Evolutionary conservation across 139 green algal genomes (phyloP), one percentile per base, ranked within the genome.

Genomic region (Astrephomene gubernaculifera): DNA sequence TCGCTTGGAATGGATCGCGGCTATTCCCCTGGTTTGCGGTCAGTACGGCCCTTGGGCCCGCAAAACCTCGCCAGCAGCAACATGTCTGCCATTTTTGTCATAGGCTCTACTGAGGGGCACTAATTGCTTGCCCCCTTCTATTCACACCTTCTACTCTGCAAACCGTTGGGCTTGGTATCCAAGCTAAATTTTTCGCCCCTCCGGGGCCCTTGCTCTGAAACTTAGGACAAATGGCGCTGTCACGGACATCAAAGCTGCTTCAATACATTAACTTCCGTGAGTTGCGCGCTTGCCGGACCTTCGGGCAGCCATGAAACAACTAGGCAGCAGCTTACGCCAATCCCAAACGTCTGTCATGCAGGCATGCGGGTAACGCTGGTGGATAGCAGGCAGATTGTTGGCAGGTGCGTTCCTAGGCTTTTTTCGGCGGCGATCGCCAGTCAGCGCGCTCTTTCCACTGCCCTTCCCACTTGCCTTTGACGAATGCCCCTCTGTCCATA

Each of bases 231-330:
- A 98, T 97, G 95, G 95, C 94, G 83, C 81, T 98, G 38, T 95
- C 93, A 38, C 92, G 94, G 69, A 97, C 95, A 24, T 94, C 93
- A 35, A 99, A 99, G 94, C 93, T 99, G 78, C 87, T 99, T 78
- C 90, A 98, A 53, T 99, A 97, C 82, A 97, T 99, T 43, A 99
- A 99, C 89, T 99, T 98, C 74, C 86, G 95, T 98, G 81, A 94
- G 95, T 88, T 8, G 2, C 25, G 36, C 39, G 8, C 21, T n/a
- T 17, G 64, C 31, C 36, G 36, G 29, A 29, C 27, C 25, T 29
- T 43, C 7, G 24, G 38, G 36, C n/a, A 24, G 31, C 31, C 29
- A 31, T n/a, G n/a, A n/a, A n/a, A n/a, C n/a, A n/a, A 36, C 63
- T 71, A 19, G 21, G 17, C 57, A 9, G 19, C 57, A 35, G 10